Evolutionary conservation across 768 basidiomycete genomes (phyloP), one percentile per base, ranked within the genome.

Genomic region (Leccinum broughii): DNA sequence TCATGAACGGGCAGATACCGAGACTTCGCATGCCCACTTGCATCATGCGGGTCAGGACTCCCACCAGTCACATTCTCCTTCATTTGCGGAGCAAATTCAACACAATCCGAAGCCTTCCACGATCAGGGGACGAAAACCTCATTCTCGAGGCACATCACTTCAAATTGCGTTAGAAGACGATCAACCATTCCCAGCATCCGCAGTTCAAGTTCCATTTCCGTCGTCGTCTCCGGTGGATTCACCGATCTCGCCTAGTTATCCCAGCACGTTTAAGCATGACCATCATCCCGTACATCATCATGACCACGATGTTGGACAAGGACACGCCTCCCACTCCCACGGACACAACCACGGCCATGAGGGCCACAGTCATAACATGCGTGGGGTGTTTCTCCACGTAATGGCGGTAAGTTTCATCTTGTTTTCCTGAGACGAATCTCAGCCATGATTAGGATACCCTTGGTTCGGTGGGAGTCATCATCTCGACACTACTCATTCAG

Each of bases 281-380:
- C 74, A 75, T 20, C 82, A 83, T 68, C 77, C 73, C 46, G 68
- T 61, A 24, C 68, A 70, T 44, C 60, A 64, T 22, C 62, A 64
- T 46, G 20, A 46, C 34, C 59, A 63, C 44, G 58, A 66, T 51
- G 39, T 49, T 58, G 64, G 61, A 53, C 62, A 81, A 58, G 76
- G 74, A n/a, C 72, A 81, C 61, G 80, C 86, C 62, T 73, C 78
- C 53, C 82, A 84, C 63, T 76, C 81, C 51, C 85, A 87, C 71
- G 72, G 76, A 3, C 86, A 83, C 67, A 72, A 75, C 46, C 80
- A 80, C 32, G 75, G 78, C 11, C 89, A 88, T 65, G 90, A 94
- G 73, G 89, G 92, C 1, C 94, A 96, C 69, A 93, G 92, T 74
- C 93, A 98, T 73, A 99, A 99, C 72, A 99, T 99, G 97, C 90